Evolutionary conservation across 768 basidiomycete species (phyloP).

Genomic region (Suillus brevipes): DNA sequence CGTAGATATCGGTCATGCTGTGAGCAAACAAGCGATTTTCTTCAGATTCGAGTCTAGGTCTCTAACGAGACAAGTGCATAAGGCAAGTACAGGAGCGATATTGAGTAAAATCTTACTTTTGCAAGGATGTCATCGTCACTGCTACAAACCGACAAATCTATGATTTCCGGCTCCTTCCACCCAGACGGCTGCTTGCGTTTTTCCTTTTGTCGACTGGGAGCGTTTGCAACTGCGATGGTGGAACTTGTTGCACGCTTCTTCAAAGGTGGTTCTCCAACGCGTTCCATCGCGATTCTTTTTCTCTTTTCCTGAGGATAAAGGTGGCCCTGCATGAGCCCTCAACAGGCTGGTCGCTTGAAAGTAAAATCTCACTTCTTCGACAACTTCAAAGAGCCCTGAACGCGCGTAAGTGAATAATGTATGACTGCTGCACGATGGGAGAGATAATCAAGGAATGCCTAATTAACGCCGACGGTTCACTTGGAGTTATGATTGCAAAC

Average conservation of each 20-base stretch:
- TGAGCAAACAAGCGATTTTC: background rate
- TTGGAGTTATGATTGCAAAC: conserved; percentile 13
- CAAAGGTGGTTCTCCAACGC: conserved; percentile 9
- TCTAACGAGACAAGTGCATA: conserved; percentile 17
- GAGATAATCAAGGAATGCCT: conserved; percentile 1
- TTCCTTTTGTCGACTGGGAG: conserved; percentile 11
- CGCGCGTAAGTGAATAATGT: conserved; percentile 2
- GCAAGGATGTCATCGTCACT: conserved; percentile 26
- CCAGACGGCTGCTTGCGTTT: conserved; percentile 24
- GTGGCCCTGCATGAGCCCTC: background rate
- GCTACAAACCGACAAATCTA: conserved; percentile 26
- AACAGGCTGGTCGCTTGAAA: conserved; percentile 22
- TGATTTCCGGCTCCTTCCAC: conserved; percentile 20
- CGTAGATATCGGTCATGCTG: background rate
- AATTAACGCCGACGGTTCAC: conserved; percentile 1
- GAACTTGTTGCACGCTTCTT: conserved; percentile 25
- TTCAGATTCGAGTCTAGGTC: conserved; percentile 14
- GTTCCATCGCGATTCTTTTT: conserved; percentile 12
- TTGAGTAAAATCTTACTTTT: conserved; percentile 20
- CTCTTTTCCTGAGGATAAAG: conserved; percentile 26
- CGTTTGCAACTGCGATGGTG: conserved; percentile 18
- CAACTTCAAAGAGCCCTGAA: background rate
- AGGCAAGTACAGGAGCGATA: background rate
- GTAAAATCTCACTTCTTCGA: conserved; percentile 26
- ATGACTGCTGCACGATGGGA: conserved; percentile 4